A percentile compares a stretch with the other conserved stretches of the same genome.
These are phyloP conservation scores for Hypoxylon sp. DNA, from an alignment of 2,329 filamentous ascomycete genomes.

Conservation along the genomic window DNA sequence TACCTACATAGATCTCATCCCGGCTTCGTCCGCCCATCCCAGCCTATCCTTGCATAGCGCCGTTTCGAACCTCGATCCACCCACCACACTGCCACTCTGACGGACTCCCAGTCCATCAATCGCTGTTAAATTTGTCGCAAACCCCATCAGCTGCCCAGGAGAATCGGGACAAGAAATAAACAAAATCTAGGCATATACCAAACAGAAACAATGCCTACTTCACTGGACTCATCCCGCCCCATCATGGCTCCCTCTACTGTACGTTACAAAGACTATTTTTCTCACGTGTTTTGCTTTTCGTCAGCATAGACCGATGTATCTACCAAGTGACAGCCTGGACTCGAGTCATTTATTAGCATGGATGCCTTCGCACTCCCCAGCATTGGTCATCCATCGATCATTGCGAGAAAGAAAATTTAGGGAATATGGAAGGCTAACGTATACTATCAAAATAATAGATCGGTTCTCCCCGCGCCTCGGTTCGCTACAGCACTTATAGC, in stretches of 20 bases:
- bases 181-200: constrained; percentile 9
- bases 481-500: constrained; percentile 74
- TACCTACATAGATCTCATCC: constrained; percentile 27
- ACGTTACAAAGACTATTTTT: constrained; percentile 57
- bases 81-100: constrained; percentile 37
- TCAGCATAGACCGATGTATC: constrained; percentile 13
- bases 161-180: constrained; percentile 19
- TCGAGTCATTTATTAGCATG: not conserved
- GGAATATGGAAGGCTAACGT: constrained; percentile 17
- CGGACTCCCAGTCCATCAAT: constrained; percentile 28
- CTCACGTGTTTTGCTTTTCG: constrained; percentile 15
- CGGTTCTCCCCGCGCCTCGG: constrained; percentile 65
- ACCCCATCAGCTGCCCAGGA: constrained; percentile 14
- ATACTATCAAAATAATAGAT: constrained; percentile 38
- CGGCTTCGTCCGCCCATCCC: constrained; percentile 35
- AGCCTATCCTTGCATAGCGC: constrained; percentile 44
- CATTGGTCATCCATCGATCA: not conserved
- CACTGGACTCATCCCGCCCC: constrained; percentile 72
- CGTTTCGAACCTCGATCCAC: constrained; percentile 44
- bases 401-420: not conserved
- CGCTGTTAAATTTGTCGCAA: constrained; percentile 38
- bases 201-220: constrained; percentile 65
- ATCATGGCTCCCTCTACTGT: constrained; percentile 74
- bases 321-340: not conserved
- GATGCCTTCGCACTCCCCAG: constrained; percentile 16